Base-by-base conservation (phyloP, 345 rosid species). In the Pugionium cornutum region DNA sequence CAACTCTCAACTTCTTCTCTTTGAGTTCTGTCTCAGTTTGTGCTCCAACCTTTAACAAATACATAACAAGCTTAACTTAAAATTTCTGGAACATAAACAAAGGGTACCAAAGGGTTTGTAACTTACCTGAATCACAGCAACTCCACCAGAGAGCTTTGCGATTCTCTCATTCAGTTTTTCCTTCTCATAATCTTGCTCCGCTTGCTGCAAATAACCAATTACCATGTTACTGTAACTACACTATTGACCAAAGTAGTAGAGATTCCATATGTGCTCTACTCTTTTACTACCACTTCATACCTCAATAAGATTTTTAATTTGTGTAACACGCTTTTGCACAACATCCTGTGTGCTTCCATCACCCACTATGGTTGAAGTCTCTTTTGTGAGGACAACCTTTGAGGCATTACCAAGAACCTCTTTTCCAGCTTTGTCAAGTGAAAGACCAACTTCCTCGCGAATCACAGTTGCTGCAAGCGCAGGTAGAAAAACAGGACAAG, bases 321-420 rank as follows among this genome's bases (percentile, higher is more conserved):
- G 99, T 8, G 82, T 83, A 71, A 95, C 97, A 75, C 96, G 84
- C 82, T 85, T 95, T 78, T 64, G 85, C 64, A 90, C 99, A 52
- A 77, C 96, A 52, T 91, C 98, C 74, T 95, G 97, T 59, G 96
- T 89, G 85, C 87, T 95, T 33, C 99, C 99, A 78, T 95, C 99
- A 59, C 96, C 98, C 10, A 95, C 96, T 36, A 95, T 87, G 53
- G 96, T 91, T 2, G 96, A 82, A 2, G 81, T 76, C 74, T 95
- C 99, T 83, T 95, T 95, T 7, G 97, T 94, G 61, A 90, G 96
- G 45, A 88, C 99, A 9, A 90, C 96, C 77, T 94, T 94, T 31
- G 97, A 79, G 64, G 99, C 97, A 36, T 66, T 76, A 52, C 99
- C 97, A 46, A 95, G 75, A 35, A 95, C 96, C 79, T 95, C 99